Base-by-base conservation (phyloP, 1,139 yeast species). In the Arxiozyma slooffiae region DNA sequence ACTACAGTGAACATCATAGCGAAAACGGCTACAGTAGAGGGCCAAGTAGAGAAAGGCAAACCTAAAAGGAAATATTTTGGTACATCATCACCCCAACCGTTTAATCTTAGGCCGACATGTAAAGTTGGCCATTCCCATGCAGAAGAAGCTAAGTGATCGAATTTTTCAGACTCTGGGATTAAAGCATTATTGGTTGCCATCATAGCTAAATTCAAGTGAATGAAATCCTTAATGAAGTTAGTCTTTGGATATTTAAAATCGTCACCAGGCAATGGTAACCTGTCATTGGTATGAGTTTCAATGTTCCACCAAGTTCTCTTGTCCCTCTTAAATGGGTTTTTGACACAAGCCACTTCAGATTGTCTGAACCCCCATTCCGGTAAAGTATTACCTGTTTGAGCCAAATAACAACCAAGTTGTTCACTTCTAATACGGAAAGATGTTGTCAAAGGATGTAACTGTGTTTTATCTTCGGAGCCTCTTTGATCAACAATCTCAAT, bases 311-410 rank as follows among this genome's bases (percentile, higher is more conserved):
- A 90, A 30, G 97, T 88, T 72, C 94, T 78, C 75, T 87, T 87
- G 70, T 94, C 97, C 68, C 94, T 84, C 53, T 69, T 76, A 68
- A 85, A 82, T 46, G 95, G 85, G 60, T 76, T 76, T 60, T 80
- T 82, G 66, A 81, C 74, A 72, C 99, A 94, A 5, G 84, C 83
- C 54, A 92, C 94, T 73, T 94, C 99, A 61, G 96, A 92, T 74
- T 94, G 99, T 72, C 95, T 83, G 80, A 89, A 94, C 57, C 99
- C 99, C 99, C 99, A 94, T 53, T 81, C 88, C 44, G 99, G 99
- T 60, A 90, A 78, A 49, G 76, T 69, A 59, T 73, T 72, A 56
- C 96, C 97, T 48, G 94, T 77, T 50, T 88, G 90, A 56, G 88
- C 85, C 62, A 94, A 76, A 69, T 92, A 92, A 72, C 98, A 94